These are phyloP conservation scores for Magnaporthales sp. DNA, from an alignment of 2,329 filamentous ascomycete genomes.

Conservation along the genomic window DNA sequence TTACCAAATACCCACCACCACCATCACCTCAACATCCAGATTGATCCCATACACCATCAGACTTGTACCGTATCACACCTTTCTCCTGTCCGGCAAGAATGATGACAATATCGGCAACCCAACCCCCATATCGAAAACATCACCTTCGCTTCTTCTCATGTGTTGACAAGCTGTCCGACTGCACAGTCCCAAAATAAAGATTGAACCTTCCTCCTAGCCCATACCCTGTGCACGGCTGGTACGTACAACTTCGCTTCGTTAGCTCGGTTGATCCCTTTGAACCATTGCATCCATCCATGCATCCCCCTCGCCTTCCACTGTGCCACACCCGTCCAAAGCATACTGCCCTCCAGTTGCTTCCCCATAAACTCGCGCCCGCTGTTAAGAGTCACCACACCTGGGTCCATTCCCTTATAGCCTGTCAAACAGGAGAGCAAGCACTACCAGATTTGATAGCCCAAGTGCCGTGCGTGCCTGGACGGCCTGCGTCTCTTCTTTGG, in stretches of 20 bases:
- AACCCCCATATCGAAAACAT: neutral
- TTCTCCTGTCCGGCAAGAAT: neutral
- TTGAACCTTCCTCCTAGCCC: neutral
- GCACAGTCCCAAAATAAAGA: neutral
- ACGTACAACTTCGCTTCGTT: neutral
- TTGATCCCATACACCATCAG: neutral
- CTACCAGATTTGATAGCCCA: neutral
- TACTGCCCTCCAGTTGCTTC: neutral
- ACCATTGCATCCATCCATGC: neutral
- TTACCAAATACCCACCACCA: neutral
- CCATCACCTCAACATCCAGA: neutral
- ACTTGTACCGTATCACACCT: neutral
- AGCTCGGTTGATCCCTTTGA: neutral
- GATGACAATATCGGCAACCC: neutral
- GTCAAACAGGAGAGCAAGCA: neutral
- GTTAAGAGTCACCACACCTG: neutral
- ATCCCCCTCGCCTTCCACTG: neutral
- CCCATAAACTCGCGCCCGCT: neutral
- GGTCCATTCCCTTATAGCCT: neutral
- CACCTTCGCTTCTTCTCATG: neutral
- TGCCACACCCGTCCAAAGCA: neutral
- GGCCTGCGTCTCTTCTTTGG: neutral
- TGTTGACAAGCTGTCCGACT: neutral
- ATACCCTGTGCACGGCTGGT: neutral
- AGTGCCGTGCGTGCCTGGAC: neutral